A percentile compares a stretch with the other conserved stretches of the same genome.
Conservation (phyloP, 768 basidiomycete genomes). For the Kwoniella bestiolae region DNA sequence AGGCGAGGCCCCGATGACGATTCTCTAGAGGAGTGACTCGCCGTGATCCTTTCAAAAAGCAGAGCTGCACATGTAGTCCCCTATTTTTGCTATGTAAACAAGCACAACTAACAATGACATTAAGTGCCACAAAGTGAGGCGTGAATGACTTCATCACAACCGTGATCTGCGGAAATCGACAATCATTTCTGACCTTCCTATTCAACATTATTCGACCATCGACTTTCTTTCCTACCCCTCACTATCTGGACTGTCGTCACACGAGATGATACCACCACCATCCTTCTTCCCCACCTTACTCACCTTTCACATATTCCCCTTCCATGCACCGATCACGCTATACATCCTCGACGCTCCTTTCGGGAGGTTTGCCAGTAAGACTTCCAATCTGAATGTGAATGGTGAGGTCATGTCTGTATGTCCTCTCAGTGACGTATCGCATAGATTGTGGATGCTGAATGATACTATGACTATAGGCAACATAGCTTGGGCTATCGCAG, state of each 20-base stretch:
- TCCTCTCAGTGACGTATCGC: not conserved
- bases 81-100: too few species aligned
- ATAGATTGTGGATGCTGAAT: not conserved
- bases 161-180: too few species aligned
- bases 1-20: too few species aligned
- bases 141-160: too few species aligned
- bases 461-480: slow-evolving; percentile 37
- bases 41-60: too few species aligned
- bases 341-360: slow-evolving; percentile 76
- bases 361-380: slow-evolving; percentile 69
- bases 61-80: too few species aligned
- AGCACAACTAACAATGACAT: too few species aligned
- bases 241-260: not conserved
- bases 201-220: too few species aligned
- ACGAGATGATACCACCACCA: slow-evolving; percentile 14
- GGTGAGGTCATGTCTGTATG: slow-evolving; percentile 59
- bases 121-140: too few species aligned
- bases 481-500: slow-evolving; percentile 53
- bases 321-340: slow-evolving; percentile 52
- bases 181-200: too few species aligned
- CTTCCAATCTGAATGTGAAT: slow-evolving; percentile 64
- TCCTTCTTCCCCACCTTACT: slow-evolving; percentile 41
- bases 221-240: not conserved
- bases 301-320: slow-evolving; percentile 51
- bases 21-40: too few species aligned